A percentile compares a stretch with the other conserved stretches of the same genome.
Conservation (phyloP, 139 green algal genomes). For the Trebouxia sp. region DNA sequence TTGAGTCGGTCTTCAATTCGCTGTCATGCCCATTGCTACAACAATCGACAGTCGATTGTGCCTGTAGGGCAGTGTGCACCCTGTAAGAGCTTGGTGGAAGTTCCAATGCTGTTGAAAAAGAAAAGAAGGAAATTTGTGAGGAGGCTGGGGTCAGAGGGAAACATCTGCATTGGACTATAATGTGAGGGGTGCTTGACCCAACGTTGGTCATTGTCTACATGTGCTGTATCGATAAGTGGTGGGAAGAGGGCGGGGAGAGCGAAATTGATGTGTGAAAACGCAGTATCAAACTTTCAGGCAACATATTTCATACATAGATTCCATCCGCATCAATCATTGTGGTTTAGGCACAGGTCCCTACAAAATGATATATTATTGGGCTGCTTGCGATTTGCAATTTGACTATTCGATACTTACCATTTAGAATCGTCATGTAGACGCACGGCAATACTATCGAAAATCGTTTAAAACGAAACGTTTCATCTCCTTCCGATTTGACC, state of each 20-base stretch:
- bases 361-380: slow-evolving; percentile 19
- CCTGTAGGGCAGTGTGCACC: no score
- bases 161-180: slow-evolving; percentile 17
- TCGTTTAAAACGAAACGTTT: no score
- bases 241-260: slow-evolving; percentile 16
- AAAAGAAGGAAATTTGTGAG: slow-evolving; percentile 21
- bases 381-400: slow-evolving; percentile 18
- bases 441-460: no score
- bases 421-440: no score
- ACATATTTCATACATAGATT: background rate
- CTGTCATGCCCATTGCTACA: no score
- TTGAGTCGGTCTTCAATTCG: no score
- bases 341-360: slow-evolving; percentile 19
- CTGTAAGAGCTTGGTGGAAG: no score
- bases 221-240: slow-evolving; percentile 19
- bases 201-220: slow-evolving; percentile 1
- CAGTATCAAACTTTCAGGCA: slow-evolving; percentile 24
- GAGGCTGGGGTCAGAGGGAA: slow-evolving; percentile 9
- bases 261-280: slow-evolving; percentile 19
- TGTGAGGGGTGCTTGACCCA: slow-evolving; percentile 13
- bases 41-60: no score
- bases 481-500: no score
- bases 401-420: no score
- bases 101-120: slow-evolving; percentile 24
- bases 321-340: slow-evolving; percentile 17